Base-by-base conservation (phyloP, 768 basidiomycete genomes). In the Amanita thiersii region DNA sequence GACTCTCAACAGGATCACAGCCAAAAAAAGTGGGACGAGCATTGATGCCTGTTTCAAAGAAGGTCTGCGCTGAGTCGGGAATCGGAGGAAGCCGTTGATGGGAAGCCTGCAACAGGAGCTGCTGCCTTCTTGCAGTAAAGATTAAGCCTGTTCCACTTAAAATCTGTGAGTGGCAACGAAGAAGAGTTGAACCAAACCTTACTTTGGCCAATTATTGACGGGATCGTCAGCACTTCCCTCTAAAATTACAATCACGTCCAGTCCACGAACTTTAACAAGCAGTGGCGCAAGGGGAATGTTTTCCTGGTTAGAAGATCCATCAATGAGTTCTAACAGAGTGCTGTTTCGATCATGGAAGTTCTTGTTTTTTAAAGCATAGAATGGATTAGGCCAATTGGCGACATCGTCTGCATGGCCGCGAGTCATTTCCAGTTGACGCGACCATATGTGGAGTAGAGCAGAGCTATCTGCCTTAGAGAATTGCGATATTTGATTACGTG, bases 1-100 rank as follows among this genome's bases (percentile, higher is more conserved):
- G 70, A 3, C 19, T 56, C 34, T 69, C 55, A 12, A 15, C 11
- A 2, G 78, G 72, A 51, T 81, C 61, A 54, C 87, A 89, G 2
- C 87, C 88, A 61, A 87, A 89, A 63, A 90, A 87, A 0, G 82
- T 83, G 2, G 85, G 75, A 19, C 80, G 73, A 33, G 61, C 62
- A 52, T 79, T 85, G 1, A 86, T 68, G 25, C 83, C 81, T 3
- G 70, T 71, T 1, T 61, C 56, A 25, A 81, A 53, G 56, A 84
- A 86, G 9, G 66, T 67, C 2, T 65, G 65, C 0, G 65, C 50
- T 6, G 64, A 68, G 4, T 60, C 51, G 11, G 83, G 83, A 24
- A 83, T 72, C 2, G 79, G 77, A 2, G 83, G 83, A 53, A 85
- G 77, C 33, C 56, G 58, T 46, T 80, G 76, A 53, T 81, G 79